Conservation (phyloP, 192 early-diverging fungal genomes). For the Dissophora ornata region DNA sequence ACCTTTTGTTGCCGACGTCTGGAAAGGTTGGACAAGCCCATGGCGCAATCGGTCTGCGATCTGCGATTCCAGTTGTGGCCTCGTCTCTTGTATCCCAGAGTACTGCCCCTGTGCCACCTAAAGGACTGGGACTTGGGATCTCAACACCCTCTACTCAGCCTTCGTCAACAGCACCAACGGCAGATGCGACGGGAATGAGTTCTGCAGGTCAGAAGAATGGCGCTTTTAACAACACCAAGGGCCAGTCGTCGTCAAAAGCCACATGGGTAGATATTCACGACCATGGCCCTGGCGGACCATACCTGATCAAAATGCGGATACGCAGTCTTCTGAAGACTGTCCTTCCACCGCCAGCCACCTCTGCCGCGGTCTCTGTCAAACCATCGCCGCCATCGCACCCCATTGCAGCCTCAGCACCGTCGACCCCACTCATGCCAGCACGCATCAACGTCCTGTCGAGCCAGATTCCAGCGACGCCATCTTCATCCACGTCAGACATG, state of each 20-base stretch:
- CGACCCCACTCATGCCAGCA: slow-evolving; percentile 5
- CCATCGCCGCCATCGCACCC: not conserved
- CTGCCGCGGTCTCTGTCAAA: not conserved
- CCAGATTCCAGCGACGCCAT: slow-evolving; percentile 21
- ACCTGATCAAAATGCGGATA: slow-evolving; percentile 31
- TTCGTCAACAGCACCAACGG: not conserved
- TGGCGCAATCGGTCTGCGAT: slow-evolving; percentile 2
- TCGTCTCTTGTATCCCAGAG: slow-evolving; percentile 1
- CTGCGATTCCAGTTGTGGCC: not conserved
- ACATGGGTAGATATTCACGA: slow-evolving; percentile 38
- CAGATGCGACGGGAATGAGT: not conserved
- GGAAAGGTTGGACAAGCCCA: slow-evolving; percentile 3
- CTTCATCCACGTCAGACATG: not conserved
- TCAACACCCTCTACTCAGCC: slow-evolving; percentile 12
- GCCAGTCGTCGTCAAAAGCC: not conserved
- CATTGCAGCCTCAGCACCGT: slow-evolving; percentile 18
- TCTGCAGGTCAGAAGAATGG: not conserved
- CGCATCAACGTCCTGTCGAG: slow-evolving; percentile 15
- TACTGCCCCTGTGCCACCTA: not conserved
- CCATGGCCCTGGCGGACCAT: slow-evolving; percentile 24
- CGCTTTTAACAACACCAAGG: not conserved
- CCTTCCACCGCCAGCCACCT: not conserved
- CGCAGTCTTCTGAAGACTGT: not conserved
- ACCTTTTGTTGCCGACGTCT: slow-evolving; percentile 15
- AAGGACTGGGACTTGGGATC: slow-evolving; percentile 21